Evolutionary conservation across 2,329 filamentous ascomycete genomes (phyloP), one percentile per base, ranked within the genome.

Genomic region (Seiridium unicorne): DNA sequence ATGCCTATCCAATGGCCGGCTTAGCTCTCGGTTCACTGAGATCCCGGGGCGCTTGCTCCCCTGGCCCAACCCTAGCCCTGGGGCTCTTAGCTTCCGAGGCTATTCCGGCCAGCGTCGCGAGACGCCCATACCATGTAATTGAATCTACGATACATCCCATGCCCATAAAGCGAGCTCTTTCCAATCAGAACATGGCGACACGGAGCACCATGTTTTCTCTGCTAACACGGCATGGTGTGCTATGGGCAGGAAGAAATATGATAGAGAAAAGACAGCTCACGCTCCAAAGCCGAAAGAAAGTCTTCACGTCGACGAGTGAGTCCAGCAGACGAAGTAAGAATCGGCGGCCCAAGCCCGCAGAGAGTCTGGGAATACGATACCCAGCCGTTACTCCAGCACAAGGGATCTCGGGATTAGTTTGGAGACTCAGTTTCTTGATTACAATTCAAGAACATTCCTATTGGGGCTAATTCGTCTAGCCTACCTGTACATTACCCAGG

Each of bases 1-100:
- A 44, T 18, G 11, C 1, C 31, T 13, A n/a, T 31, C 54, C 42
- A 46, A 57, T 48, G 6, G 31, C 13, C 40, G 36, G 13, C 40
- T 49, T 38, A 36, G 35, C 55, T 38, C 36, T 31, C 55, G 55
- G 55, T 26, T 38, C 36, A 42, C 55, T 58, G 55, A 58, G 55
- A 58, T 58, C 40, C 55, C 55, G 55, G 55, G 36, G 54, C 54
- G 54, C 54, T 47, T 57, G 54, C 26, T 18, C 42, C 42, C 44
- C 40, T n/a, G 42, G 34, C 13, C 26, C 8, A 18, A 31, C 26
- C 26, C 54, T 34, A 38, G 34, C 9, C 42, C 54, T 18, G 42
- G 54, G 44, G 18, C 8, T 47, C 44, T 48, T 57, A 11, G 54
- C 54, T 57, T 57, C 54, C 54, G 54, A 57, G 11, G 26, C 26